These are phyloP conservation scores for Globisporangium polare DNA, from an alignment of 352 stramenopile species.

Conservation along the genomic window DNA sequence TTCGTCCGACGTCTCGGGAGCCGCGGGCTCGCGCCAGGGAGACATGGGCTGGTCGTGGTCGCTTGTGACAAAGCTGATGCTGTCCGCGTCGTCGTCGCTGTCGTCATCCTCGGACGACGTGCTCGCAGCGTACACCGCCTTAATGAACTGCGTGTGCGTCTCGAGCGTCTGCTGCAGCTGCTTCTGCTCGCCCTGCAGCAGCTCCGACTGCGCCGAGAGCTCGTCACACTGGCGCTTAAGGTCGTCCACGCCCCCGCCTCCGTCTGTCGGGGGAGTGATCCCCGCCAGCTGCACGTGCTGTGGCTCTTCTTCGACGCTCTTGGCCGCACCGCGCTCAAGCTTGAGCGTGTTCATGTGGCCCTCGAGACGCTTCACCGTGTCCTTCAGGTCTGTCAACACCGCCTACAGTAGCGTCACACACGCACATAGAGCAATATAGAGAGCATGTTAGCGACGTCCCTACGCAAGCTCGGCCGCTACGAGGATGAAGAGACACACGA, in stretches of 20 bases:
- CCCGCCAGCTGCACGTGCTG: background rate
- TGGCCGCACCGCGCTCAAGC: constrained; percentile 2
- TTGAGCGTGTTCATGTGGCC: constrained; percentile 36
- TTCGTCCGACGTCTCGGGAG: constrained; percentile 27
- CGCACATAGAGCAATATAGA: background rate
- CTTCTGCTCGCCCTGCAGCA: constrained; percentile 38
- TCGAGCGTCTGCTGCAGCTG: constrained; percentile 39
- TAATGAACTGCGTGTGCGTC: constrained; percentile 38
- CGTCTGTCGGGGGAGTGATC: background rate
- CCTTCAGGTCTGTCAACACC: constrained; percentile 41
- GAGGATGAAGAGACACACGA: background rate
- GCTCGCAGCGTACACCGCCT: constrained; percentile 26
- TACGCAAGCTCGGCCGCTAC: background rate
- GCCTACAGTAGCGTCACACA: constrained; percentile 20
- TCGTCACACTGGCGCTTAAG: constrained; percentile 34
- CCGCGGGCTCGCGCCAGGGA: constrained; percentile 14
- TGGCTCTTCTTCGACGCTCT: background rate
- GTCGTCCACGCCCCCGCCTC: constrained; percentile 8
- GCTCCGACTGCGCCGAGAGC: constrained; percentile 34
- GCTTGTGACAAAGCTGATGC: background rate
- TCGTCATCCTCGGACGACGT: constrained; percentile 10
- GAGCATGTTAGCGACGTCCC: background rate
- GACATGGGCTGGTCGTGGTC: constrained; percentile 14
- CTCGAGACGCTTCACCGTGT: constrained; percentile 57
- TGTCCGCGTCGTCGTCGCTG: constrained; percentile 12